Percentiles rank a stretch among this genome's conserved stretches.
Evolutionary conservation across 371 early-diverging fungal species (phyloP).

Genomic region (Mucor velutinosus): DNA sequence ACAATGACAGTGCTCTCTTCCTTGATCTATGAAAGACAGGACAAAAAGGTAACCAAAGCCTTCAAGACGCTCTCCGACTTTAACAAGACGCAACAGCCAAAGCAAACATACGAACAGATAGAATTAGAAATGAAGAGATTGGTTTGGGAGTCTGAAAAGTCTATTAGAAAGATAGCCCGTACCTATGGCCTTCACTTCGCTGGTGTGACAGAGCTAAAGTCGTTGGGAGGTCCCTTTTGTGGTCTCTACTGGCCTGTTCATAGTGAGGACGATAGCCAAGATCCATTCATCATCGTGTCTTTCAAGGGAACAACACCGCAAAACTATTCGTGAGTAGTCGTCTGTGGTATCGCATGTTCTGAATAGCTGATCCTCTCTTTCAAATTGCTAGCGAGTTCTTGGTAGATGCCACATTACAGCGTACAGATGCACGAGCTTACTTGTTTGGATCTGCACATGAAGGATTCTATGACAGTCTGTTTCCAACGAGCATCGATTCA

Average conservation of each 20-base stretch:
- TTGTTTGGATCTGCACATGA: constrained; percentile 45
- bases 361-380: neutral
- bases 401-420: constrained; percentile 42
- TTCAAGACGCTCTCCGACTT: constrained; percentile 1
- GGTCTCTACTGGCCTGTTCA: constrained; percentile 31
- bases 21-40: constrained; percentile 53
- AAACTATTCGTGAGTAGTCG: neutral
- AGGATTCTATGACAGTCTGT: constrained; percentile 46
- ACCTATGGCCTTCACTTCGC: constrained; percentile 48
- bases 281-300: constrained; percentile 44
- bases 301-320: constrained; percentile 53
- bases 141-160: constrained; percentile 32
- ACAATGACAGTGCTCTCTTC: constrained; percentile 27
- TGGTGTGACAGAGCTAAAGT: constrained; percentile 54
- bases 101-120: neutral
- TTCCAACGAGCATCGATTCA: constrained; percentile 17
- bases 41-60: constrained; percentile 39
- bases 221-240: constrained; percentile 52
- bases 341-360: neutral
- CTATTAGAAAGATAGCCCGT: constrained; percentile 25
- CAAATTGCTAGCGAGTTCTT: constrained; percentile 45
- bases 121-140: constrained; percentile 17
- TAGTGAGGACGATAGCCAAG: constrained; percentile 7
- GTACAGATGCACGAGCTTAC: constrained; percentile 38
- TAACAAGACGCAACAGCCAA: neutral